These are phyloP conservation scores for Colletotrichum abscissum DNA, from an alignment of 2,329 filamentous ascomycete genomes.

Conservation along the genomic window DNA sequence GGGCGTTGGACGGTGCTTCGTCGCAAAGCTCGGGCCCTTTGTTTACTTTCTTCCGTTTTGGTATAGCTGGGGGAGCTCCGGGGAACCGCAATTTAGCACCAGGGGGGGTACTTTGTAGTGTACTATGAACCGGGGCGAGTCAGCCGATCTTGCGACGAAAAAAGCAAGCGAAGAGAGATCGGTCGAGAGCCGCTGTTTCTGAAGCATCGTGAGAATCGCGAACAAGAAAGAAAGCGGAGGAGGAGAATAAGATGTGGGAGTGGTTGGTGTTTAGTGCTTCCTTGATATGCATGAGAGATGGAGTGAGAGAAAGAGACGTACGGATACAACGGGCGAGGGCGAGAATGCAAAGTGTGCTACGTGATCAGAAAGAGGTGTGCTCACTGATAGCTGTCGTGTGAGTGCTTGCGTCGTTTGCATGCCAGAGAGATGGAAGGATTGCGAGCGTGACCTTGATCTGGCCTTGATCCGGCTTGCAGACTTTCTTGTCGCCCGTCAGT, in stretches of 20 bases:
- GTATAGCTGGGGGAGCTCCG: slow-evolving; percentile 44
- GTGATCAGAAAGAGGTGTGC: background rate
- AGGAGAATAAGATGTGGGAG: background rate
- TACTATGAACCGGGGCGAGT: slow-evolving; percentile 33
- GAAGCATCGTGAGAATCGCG: slow-evolving; percentile 39
- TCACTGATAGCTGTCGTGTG: slow-evolving; percentile 17
- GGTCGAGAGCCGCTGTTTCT: slow-evolving; percentile 32
- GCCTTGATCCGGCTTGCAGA: background rate
- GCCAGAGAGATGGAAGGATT: slow-evolving; percentile 13
- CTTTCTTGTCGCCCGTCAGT: background rate
- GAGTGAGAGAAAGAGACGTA: background rate
- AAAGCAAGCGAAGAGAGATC: slow-evolving; percentile 32
- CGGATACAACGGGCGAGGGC: too few relatives aligned
- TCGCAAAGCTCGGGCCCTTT: slow-evolving; percentile 49
- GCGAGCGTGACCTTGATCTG: slow-evolving; percentile 25
- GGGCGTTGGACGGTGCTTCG: slow-evolving; percentile 37
- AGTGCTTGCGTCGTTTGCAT: slow-evolving; percentile 31
- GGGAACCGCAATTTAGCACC: slow-evolving; percentile 33
- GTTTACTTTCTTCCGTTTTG: slow-evolving; percentile 54
- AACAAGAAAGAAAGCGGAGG: slow-evolving; percentile 9
- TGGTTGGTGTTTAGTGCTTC: background rate
- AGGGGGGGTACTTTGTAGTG: slow-evolving; percentile 11
- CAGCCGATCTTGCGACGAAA: slow-evolving; percentile 34
- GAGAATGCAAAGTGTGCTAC: slow-evolving; percentile 19
- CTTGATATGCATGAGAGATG: slow-evolving; percentile 11